A percentile compares a stretch with the other conserved stretches of the same genome.
Conservation (phyloP, 2,329 filamentous ascomycete genomes). For the Alternaria angustiovoidea region DNA sequence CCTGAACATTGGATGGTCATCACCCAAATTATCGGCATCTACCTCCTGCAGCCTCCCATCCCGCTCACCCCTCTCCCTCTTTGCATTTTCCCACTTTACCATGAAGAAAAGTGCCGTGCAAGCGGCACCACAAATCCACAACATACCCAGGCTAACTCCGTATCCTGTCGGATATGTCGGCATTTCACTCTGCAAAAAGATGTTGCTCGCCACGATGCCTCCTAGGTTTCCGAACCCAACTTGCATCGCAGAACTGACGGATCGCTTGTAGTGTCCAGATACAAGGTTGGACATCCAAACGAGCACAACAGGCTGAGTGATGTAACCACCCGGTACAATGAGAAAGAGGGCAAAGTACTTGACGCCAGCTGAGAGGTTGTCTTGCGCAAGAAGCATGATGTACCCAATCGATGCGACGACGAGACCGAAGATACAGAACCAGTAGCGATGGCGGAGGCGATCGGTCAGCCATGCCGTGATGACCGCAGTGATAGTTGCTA, state of each 20-base stretch:
- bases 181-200: slow-evolving; percentile 57
- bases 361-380: slow-evolving; percentile 54
- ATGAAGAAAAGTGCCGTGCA: slow-evolving; percentile 54
- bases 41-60: slow-evolving; percentile 54
- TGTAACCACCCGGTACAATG: slow-evolving; percentile 63
- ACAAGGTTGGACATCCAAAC: slow-evolving; percentile 67
- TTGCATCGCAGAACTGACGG: slow-evolving; percentile 60
- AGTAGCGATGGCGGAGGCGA: slow-evolving; percentile 60
- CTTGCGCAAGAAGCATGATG: slow-evolving; percentile 61
- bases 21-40: slow-evolving; percentile 60
- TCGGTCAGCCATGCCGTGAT: slow-evolving; percentile 58
- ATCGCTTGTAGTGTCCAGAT: slow-evolving; percentile 65
- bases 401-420: slow-evolving; percentile 63
- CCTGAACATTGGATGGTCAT: slow-evolving; percentile 61
- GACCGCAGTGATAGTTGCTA: slow-evolving; percentile 48
- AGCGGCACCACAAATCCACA: slow-evolving; percentile 58
- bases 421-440: slow-evolving; percentile 61
- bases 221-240: slow-evolving; percentile 58
- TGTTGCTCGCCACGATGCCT: slow-evolving; percentile 61
- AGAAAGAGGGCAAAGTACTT: slow-evolving; percentile 66
- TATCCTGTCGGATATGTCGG: slow-evolving; percentile 61
- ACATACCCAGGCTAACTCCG: slow-evolving; percentile 57
- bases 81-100: slow-evolving; percentile 57
- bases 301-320: slow-evolving; percentile 63
- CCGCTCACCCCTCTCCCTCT: slow-evolving; percentile 57